phyloP scores from a whole-genome alignment of 2,329 filamentous ascomycete genomes.

The Fusarium sp. region DNA sequence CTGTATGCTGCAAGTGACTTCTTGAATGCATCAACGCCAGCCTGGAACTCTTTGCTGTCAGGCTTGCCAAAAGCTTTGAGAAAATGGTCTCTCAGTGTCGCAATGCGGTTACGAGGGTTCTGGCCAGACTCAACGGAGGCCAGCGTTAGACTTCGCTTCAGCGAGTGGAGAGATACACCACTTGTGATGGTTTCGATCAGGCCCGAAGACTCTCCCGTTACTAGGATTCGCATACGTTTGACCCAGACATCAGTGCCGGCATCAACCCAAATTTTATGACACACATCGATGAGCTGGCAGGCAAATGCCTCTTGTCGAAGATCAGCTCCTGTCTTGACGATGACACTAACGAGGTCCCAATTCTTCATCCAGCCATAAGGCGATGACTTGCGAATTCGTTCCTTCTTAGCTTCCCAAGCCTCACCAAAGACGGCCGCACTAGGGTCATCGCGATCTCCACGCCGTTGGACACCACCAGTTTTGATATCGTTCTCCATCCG shows the following conservation, averaged over 20 bases:
- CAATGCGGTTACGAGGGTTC: conserved; percentile 80
- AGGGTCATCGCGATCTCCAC: conserved; percentile 85
- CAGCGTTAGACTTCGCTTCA: conserved; percentile 84
- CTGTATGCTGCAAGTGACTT: conserved; percentile 87
- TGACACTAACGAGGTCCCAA: conserved; percentile 88
- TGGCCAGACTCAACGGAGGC: conserved; percentile 77
- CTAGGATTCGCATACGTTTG: conserved; percentile 86
- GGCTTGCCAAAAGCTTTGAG: conserved; percentile 80
- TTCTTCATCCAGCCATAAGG: conserved; percentile 92
- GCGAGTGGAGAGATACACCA: conserved; percentile 85
- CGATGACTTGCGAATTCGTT: conserved; percentile 84
- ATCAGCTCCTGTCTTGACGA: conserved; percentile 88
- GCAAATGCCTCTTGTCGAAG: conserved; percentile 88
- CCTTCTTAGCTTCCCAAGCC: conserved; percentile 86
- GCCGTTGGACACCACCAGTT: conserved; percentile 83
- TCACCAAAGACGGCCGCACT: conserved; percentile 89
- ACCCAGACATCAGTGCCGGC: conserved; percentile 85
- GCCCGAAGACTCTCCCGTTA: conserved; percentile 86
- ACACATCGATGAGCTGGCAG: conserved; percentile 85
- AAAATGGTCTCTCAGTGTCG: conserved; percentile 85
- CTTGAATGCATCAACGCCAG: conserved; percentile 82
- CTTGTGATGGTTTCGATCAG: conserved; percentile 91
- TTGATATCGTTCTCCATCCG: conserved; percentile 92
- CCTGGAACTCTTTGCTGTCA: conserved; percentile 75
- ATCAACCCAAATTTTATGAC: conserved; percentile 84